Evolutionary conservation across 1,284 basidiomycete genomes (phyloP), one percentile per base, ranked within the genome.

Genomic region (Sporisorium exsertum): DNA sequence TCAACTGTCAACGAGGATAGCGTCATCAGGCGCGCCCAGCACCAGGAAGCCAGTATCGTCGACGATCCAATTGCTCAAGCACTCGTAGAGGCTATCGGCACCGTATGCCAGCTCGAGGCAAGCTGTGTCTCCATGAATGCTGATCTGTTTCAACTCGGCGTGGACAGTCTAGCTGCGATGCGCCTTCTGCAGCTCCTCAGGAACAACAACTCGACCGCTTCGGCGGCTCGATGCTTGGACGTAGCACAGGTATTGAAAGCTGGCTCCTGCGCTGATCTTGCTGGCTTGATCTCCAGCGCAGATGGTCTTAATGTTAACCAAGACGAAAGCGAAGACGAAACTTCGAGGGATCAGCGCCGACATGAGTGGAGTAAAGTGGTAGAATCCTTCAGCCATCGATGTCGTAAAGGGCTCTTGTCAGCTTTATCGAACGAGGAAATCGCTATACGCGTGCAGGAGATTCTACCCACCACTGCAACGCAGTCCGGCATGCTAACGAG

Each of bases 401-500:
- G 49, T 13, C 49, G 27, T 29, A 5, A 13, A 10, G 32, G 5
- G 16, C 42, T 45, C 7, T 40, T 45, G 7, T 56, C 52, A 20
- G 52, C 52, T 29, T 27, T 56, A n/a, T 40, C 27, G 1, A 26
- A 8, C 37, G 33, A 49, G 5, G 24, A 49, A 9, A 3, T 22
- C n/a, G 3, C 8, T 15, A 16, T 4, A 5, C 56, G 45, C 27
- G 33, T 58, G 32, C 32, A 49, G 18, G 22, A 10, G 5, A 24
- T 64, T 9, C 32, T 58, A 9, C 66, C 66, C 5, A 60, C 59
- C 3, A 69, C 66, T 42, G 59, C 66, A 18, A 69, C 66, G n/a
- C 66, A 69, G 22, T 62, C 66, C 32, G 66, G 66, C 26, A 69
- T 69, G 49, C 50, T 69, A 10, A 61, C 66, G 9, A 63, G 55